These are phyloP conservation scores for Volvariella surrecta DNA, from an alignment of 1,284 basidiomycete genomes.

Conservation along the genomic window DNA sequence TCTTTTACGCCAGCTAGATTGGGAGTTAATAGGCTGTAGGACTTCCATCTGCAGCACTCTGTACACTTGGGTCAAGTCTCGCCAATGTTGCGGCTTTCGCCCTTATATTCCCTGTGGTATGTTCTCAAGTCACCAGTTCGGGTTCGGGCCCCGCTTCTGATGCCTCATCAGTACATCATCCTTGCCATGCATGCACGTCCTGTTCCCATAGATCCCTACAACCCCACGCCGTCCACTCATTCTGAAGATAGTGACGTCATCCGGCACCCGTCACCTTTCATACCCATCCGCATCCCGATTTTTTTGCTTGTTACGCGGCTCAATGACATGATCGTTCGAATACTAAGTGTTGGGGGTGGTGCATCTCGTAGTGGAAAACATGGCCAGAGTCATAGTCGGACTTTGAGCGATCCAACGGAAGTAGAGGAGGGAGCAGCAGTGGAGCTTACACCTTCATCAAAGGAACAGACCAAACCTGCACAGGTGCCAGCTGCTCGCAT, in stretches of 20 bases:
- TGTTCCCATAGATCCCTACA: conserved; percentile 61
- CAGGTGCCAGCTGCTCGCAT: conserved; percentile 1
- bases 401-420: conserved; percentile 36
- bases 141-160: conserved; percentile 1
- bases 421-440: conserved; percentile 42
- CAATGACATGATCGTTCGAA: conserved; percentile 62
- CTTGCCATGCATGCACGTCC: conserved; percentile 69
- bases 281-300: conserved; percentile 72
- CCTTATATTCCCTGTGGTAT: conserved; percentile 65
- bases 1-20: conserved; percentile 6
- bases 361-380: conserved; percentile 13
- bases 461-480: too few species aligned
- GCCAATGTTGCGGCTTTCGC: conserved; percentile 75
- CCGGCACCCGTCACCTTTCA: conserved; percentile 60
- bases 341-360: conserved; percentile 48
- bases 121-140: conserved; percentile 10
- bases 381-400: conserved; percentile 13
- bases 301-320: conserved; percentile 66
- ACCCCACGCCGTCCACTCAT: conserved; percentile 33
- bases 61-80: conserved; percentile 61
- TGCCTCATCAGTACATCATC: conserved; percentile 54
- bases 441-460: conserved; percentile 11
- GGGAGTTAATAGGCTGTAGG: conserved; percentile 25
- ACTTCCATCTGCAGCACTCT: conserved; percentile 56
- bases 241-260: conserved; percentile 27